phyloP scores from a whole-genome alignment of 2,329 filamentous ascomycete species.

The Pezicula neosporulosa region DNA sequence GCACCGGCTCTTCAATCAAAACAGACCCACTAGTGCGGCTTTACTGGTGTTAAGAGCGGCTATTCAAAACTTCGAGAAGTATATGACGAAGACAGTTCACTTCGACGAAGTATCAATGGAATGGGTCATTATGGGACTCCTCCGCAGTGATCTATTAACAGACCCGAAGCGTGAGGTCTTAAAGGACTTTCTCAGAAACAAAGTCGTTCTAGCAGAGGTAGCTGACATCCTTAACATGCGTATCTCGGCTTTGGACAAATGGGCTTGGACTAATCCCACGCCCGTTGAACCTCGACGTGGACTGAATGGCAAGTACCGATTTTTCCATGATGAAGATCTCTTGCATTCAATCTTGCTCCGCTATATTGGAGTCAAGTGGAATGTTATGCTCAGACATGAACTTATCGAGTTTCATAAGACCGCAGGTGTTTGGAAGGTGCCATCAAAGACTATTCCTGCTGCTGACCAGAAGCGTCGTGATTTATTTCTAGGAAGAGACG shows the following conservation, averaged over 20 bases:
- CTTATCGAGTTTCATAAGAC: conserved; percentile 24
- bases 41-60: conserved; percentile 36
- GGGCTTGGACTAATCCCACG: conserved; percentile 45
- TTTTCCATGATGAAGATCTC: conserved; percentile 57
- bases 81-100: conserved; percentile 16
- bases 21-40: conserved; percentile 34
- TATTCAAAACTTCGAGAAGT: conserved; percentile 32
- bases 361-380: conserved; percentile 48
- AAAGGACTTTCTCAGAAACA: conserved; percentile 44
- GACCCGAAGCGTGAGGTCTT: conserved; percentile 46
- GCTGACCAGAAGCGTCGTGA: conserved; percentile 37
- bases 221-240: conserved; percentile 56
- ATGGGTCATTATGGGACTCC: conserved; percentile 42
- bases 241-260: conserved; percentile 44
- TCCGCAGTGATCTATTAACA: conserved; percentile 46
- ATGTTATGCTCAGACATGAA: conserved; percentile 36
- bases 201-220: conserved; percentile 47
- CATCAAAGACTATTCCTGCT: conserved; percentile 27
- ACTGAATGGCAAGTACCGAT: conserved; percentile 54
- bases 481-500: conserved; percentile 35
- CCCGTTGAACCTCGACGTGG: conserved; percentile 47
- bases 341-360: conserved; percentile 51
- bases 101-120: conserved; percentile 38
- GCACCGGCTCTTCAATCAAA: conserved; percentile 41
- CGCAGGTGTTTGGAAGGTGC: conserved; percentile 11